Conservation (phyloP, 345 rosid species). For the Euclidium syriacum region DNA sequence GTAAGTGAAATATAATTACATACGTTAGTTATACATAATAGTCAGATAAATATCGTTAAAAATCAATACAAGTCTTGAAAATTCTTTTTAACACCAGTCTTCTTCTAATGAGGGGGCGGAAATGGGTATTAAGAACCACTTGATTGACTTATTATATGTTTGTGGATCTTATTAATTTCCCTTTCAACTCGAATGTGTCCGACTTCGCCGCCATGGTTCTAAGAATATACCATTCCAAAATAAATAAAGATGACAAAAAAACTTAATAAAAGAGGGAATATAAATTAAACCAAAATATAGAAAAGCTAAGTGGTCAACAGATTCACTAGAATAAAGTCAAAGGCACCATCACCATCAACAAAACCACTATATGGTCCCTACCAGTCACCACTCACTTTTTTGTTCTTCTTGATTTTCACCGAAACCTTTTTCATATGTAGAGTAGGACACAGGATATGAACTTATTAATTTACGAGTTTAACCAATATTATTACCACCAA, state of each 20-base stretch:
- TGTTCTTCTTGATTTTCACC: slow-evolving; percentile 7
- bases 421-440: neutral
- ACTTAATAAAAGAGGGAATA: slow-evolving; percentile 12
- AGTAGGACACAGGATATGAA: neutral
- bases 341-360: slow-evolving; percentile 33
- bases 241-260: slow-evolving; percentile 12
- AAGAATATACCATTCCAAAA: slow-evolving; percentile 21
- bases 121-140: neutral
- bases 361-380: slow-evolving; percentile 25
- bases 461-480: neutral
- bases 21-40: too few relatives aligned
- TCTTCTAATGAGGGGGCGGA: neutral
- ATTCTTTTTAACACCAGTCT: too few relatives aligned
- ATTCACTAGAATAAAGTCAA: slow-evolving; percentile 32
- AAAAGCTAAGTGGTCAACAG: slow-evolving; percentile 18
- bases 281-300: neutral
- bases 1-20: too few relatives aligned
- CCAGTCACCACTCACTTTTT: slow-evolving; percentile 24
- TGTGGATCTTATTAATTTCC: neutral
- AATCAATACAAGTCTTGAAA: neutral
- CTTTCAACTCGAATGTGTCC: slow-evolving; percentile 15
- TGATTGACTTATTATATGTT: slow-evolving; percentile 3
- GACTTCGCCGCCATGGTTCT: slow-evolving; percentile 25
- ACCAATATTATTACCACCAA: neutral
- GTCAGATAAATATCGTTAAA: too few relatives aligned